Evolutionary conservation across 495 filamentous ascomycete species (phyloP).

Genomic region (Penicillium malachiteum): DNA sequence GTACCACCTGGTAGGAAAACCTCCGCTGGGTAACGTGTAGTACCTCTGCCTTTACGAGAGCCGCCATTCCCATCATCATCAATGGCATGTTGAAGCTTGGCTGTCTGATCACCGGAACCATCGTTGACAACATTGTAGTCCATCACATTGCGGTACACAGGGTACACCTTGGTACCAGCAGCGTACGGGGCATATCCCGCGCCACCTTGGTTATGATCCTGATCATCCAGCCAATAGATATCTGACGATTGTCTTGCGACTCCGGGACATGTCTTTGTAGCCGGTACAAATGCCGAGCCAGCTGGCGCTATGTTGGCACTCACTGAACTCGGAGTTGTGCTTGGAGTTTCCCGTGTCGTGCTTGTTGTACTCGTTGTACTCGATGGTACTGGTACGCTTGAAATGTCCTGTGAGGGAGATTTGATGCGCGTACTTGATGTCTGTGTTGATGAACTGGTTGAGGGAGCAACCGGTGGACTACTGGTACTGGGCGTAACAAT

Average conservation of each 20-base stretch:
- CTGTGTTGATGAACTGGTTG: not conserved
- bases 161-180: slow-evolving; percentile 36
- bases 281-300: not conserved
- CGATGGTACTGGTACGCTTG: not conserved
- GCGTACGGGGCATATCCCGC: slow-evolving; percentile 41
- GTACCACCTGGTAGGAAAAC: slow-evolving; percentile 50
- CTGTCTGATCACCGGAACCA: slow-evolving; percentile 47
- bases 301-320: not conserved
- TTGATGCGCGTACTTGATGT: not conserved
- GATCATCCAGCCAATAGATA: slow-evolving; percentile 35
- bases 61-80: slow-evolving; percentile 35
- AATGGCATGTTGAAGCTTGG: slow-evolving; percentile 37
- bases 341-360: not conserved
- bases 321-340: too few relatives aligned
- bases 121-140: slow-evolving; percentile 51
- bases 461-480: not conserved
- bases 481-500: not conserved
- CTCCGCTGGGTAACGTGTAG: slow-evolving; percentile 48
- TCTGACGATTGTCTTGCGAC: slow-evolving; percentile 5
- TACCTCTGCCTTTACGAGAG: slow-evolving; percentile 38
- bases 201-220: slow-evolving; percentile 31
- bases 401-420: not conserved
- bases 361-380: not conserved
- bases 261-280: slow-evolving; percentile 21
- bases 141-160: slow-evolving; percentile 57